A percentile compares a stretch with the other conserved stretches of the same genome.
Evolutionary conservation across 805 yeast species (phyloP).

Genomic region (Vanderwaltozyma tropicalis): DNA sequence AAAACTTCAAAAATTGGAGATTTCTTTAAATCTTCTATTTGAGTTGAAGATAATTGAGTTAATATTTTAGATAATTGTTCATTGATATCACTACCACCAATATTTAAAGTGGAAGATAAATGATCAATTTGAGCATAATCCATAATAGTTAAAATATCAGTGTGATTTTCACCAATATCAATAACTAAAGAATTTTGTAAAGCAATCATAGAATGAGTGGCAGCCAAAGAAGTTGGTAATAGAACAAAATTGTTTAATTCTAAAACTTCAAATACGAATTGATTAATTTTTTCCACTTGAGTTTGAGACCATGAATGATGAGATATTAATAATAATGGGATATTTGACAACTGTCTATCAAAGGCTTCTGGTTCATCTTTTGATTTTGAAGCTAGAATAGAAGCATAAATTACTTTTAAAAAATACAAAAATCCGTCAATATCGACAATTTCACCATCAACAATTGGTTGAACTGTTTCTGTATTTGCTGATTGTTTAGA

Average conservation of each 20-base stretch:
- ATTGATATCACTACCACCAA: conserved; percentile 63
- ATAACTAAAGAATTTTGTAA: conserved; percentile 60
- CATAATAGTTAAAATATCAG: conserved; percentile 72
- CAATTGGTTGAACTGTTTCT: conserved; percentile 50
- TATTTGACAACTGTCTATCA: conserved; percentile 30
- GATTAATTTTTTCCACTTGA: conserved; percentile 59
- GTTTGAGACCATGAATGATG: conserved; percentile 61
- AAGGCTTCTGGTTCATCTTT: conserved; percentile 20
- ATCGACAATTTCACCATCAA: conserved; percentile 52
- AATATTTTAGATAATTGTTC: conserved; percentile 39
- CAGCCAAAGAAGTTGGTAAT: conserved; percentile 55
- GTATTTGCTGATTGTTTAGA: conserved; percentile 21
- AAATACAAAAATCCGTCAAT: conserved; percentile 61
- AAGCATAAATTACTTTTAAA: conserved; percentile 37
- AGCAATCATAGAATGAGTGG: conserved; percentile 64
- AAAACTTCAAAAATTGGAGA: conserved; percentile 74
- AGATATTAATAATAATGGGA: conserved; percentile 61
- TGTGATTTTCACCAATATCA: conserved; percentile 67
- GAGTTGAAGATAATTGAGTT: conserved; percentile 45
- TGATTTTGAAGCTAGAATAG: conserved; percentile 28
- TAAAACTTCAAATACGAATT: conserved; percentile 63
- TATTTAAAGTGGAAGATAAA: conserved; percentile 37
- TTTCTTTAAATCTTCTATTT: conserved; percentile 64
- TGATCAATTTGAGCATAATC: conserved; percentile 55
- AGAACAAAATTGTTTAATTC: conserved; percentile 65